A percentile compares a stretch with the other conserved stretches of the same genome.
Evolutionary conservation across 176 grass and related monocot genomes (phyloP).

Genomic region (Coix lacrymajobi): DNA sequence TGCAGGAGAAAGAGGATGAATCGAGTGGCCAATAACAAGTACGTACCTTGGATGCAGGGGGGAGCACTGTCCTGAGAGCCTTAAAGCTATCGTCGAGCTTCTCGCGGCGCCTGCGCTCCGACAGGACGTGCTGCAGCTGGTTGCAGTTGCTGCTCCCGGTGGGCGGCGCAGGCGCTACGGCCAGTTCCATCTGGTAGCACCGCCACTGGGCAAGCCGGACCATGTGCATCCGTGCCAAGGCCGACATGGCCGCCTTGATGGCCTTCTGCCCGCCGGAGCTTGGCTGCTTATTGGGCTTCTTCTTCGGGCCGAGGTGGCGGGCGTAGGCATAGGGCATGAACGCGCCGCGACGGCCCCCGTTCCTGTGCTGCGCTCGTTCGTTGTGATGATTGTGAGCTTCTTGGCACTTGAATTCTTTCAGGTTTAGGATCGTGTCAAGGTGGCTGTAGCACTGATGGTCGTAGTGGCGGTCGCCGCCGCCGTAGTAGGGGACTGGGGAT

Average conservation of each 20-base stretch:
- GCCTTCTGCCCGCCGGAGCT: conserved; percentile 7
- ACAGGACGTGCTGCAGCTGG: conserved; percentile 38
- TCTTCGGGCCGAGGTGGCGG: conserved; percentile 6
- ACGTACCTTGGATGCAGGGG: conserved; percentile 29
- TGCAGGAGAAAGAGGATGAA: neutral
- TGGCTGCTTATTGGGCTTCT: neutral
- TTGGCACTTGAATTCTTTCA: neutral
- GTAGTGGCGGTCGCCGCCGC: neutral
- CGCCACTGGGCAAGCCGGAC: neutral
- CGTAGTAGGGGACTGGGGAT: neutral
- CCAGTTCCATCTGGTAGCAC: neutral
- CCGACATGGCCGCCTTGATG: conserved; percentile 8
- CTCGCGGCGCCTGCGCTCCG: conserved; percentile 42
- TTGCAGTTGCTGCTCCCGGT: neutral
- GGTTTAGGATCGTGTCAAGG: neutral
- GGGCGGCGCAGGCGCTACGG: neutral
- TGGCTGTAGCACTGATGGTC: neutral
- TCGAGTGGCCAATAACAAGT: too few species aligned
- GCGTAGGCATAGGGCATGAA: conserved; percentile 12
- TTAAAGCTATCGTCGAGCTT: conserved; percentile 48
- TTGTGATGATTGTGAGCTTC: neutral
- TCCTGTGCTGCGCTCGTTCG: neutral
- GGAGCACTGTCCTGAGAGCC: conserved; percentile 31
- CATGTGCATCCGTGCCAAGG: conserved; percentile 1
- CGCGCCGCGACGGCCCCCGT: neutral